These are phyloP conservation scores for Trichoderma virens DNA, from an alignment of 495 filamentous ascomycete species.

Conservation along the genomic window DNA sequence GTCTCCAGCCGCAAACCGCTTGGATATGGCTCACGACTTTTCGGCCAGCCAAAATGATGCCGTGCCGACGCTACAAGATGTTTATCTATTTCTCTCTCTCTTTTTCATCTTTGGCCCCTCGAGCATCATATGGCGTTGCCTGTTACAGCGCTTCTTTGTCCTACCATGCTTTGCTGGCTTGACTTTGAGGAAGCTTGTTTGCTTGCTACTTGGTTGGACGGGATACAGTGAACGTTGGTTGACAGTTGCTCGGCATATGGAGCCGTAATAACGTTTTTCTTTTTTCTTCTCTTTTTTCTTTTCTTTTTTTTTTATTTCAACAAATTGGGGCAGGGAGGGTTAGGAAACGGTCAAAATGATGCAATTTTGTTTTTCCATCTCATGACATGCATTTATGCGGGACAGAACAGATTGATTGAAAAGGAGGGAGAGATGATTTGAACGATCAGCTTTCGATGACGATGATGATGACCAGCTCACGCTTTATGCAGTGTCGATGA, in stretches of 20 bases:
- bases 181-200: neutral
- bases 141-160: neutral
- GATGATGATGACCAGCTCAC: neutral
- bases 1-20: slow-evolving; percentile 1
- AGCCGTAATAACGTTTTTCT: neutral
- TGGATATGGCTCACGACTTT: neutral
- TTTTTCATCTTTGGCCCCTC: neutral
- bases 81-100: neutral
- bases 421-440: slow-evolving; percentile 3
- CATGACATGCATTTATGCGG: neutral
- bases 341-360: neutral
- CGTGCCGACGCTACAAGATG: neutral
- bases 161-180: neutral
- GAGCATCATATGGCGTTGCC: neutral
- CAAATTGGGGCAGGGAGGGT: neutral
- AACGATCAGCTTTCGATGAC: neutral
- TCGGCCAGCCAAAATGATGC: neutral
- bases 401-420: neutral
- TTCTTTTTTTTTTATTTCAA: neutral
- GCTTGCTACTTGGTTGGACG: neutral
- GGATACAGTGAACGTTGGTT: neutral
- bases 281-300: no score
- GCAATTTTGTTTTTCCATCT: neutral
- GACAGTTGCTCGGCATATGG: neutral
- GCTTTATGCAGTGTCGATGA: neutral